These are phyloP conservation scores for Fusarium mundagurra DNA, from an alignment of 2,329 filamentous ascomycete species.

Conservation along the genomic window DNA sequence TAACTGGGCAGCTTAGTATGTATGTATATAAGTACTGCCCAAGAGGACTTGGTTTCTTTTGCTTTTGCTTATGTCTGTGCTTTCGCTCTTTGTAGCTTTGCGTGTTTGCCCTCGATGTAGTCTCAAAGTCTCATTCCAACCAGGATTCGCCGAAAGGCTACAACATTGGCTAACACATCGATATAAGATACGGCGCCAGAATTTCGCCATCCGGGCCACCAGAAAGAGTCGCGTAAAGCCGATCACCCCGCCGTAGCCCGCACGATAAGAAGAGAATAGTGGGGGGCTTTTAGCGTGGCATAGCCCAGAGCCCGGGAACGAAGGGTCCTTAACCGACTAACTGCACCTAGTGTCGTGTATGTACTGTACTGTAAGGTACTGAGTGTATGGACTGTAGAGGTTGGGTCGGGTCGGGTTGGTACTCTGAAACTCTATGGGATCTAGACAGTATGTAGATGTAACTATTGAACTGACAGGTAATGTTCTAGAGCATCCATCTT, in stretches of 20 bases:
- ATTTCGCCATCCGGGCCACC: conserved; percentile 18
- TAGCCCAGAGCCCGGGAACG: conserved; percentile 19
- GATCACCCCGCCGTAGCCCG: conserved; percentile 25
- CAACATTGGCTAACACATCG: conserved; percentile 11
- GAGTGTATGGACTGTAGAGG: conserved; percentile 5
- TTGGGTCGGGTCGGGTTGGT: background rate
- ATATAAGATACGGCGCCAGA: conserved; percentile 5
- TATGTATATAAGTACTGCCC: background rate
- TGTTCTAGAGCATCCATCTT: conserved; percentile 23
- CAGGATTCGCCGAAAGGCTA: conserved; percentile 24
- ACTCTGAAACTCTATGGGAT: conserved; percentile 23
- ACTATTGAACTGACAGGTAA: conserved; percentile 4
- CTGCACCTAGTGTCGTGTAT: background rate
- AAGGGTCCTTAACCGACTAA: conserved; percentile 18
- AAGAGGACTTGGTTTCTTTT: background rate
- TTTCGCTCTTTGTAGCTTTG: background rate
- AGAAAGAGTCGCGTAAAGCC: conserved; percentile 14
- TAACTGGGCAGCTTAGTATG: background rate
- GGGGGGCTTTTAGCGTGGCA: conserved; percentile 13
- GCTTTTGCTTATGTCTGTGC: background rate
- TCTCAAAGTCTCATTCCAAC: conserved; percentile 29
- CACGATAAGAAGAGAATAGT: conserved; percentile 26
- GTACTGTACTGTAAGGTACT: conserved; percentile 18
- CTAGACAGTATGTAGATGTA: conserved; percentile 3
- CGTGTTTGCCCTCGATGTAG: conserved; percentile 27